A percentile compares a stretch with the other conserved stretches of the same genome.
These are phyloP conservation scores for Graphilbum sp. DNA, from an alignment of 2,329 filamentous ascomycete genomes.

Conservation along the genomic window DNA sequence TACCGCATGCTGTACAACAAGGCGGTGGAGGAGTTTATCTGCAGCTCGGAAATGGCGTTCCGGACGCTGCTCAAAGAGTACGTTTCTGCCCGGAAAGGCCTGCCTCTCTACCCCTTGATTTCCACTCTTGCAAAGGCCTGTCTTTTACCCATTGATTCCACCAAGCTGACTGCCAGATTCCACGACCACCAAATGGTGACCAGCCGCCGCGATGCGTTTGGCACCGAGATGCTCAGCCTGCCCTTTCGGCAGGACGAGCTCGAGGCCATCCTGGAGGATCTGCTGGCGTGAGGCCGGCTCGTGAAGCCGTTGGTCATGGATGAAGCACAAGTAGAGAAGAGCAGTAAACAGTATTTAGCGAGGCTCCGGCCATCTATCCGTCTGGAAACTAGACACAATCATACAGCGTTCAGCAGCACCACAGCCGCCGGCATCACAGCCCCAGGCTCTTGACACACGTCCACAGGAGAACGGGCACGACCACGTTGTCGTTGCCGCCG, in stretches of 20 bases:
- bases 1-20: slow-evolving; percentile 89
- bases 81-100: slow-evolving; percentile 13
- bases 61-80: slow-evolving; percentile 85
- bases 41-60: slow-evolving; percentile 91
- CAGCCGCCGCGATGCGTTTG: slow-evolving; percentile 68
- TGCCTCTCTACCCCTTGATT: slow-evolving; percentile 6
- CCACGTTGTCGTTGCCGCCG: slow-evolving; percentile 95
- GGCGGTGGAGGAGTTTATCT: slow-evolving; percentile 92
- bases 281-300: too few species aligned
- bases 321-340: too few species aligned
- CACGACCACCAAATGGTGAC: slow-evolving; percentile 97
- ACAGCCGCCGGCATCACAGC: slow-evolving; percentile 26
- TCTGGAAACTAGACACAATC: too few species aligned
- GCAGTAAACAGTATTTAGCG: too few species aligned
- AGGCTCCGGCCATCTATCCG: too few species aligned
- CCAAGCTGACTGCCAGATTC: slow-evolving; percentile 44
- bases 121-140: too few species aligned
- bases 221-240: slow-evolving; percentile 70
- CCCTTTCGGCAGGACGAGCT: slow-evolving; percentile 80
- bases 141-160: too few species aligned
- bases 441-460: slow-evolving; percentile 68
- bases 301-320: too few species aligned
- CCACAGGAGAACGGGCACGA: slow-evolving; percentile 89
- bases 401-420: too few species aligned
- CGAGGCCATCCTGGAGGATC: slow-evolving; percentile 73